Base-by-base conservation (phyloP, 106 monocot species). In the Gastrodia elata region DNA sequence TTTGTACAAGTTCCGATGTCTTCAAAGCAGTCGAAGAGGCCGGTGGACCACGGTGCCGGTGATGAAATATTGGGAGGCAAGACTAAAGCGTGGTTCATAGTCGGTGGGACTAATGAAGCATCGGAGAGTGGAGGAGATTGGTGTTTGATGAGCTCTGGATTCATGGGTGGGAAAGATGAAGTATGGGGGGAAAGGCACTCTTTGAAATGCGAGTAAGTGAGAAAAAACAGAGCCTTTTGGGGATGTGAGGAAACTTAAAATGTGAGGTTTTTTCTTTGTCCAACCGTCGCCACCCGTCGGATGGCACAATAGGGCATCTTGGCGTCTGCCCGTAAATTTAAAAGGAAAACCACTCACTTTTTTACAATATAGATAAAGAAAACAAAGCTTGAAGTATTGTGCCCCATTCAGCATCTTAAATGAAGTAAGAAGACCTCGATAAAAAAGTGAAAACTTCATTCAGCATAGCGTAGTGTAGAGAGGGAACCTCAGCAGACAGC, bases 1-100 rank as follows among this genome's bases (percentile, higher is more conserved):
- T 1, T 11, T 35, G 4, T 75, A 87, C 87, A 87, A 68, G 75
- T 87, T 18, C 78, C 76, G 41, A 84, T 26, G 77, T 87, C 87
- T 7, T 84, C 84, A 71, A 73, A 82, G 77, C 87, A 87, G 74
- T 75, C 74, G 71, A 72, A 82, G 71, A 87, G 81, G 18, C 84
- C 84, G 7, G 84, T 84, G 38, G 87, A 82, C 87, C 87, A 87
- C 1, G 72, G 72, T 1, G 38, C 68, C 0, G 65, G 49, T n/a
- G 40, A 39, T n/a, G n/a, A n/a, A n/a, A n/a, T n/a, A n/a, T n/a
- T n/a, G n/a, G n/a, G n/a, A n/a, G n/a, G n/a, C n/a, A n/a, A n/a
- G n/a, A n/a, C n/a, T n/a, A n/a, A n/a, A n/a, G n/a, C n/a, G 25
- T 40, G 69, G 0, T 40, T 69, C 41, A 40, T 22, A 2, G 40